A percentile compares a stretch with the other conserved stretches of the same genome.
phyloP scores from a whole-genome alignment of 345 rosid species.

The Ceriops tagal region DNA sequence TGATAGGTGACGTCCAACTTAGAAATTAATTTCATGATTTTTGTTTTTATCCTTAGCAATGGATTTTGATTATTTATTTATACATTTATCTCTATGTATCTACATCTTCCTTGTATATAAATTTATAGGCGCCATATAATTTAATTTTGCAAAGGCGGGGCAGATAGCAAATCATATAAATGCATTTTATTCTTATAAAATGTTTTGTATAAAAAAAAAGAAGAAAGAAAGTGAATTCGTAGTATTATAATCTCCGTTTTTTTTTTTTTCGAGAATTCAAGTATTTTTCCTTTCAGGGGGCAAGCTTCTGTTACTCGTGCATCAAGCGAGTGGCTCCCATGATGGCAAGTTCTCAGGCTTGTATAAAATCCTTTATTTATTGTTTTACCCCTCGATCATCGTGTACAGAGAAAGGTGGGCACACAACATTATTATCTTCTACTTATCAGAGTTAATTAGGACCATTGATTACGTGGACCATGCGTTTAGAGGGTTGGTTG shows the following conservation, averaged over 20 bases:
- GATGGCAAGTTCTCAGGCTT: conserved; percentile 47
- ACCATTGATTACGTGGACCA: conserved; percentile 36
- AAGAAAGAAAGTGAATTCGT: not conserved
- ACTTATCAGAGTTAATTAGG: conserved; percentile 4
- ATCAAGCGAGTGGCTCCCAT: conserved; percentile 43
- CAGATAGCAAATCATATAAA: not conserved
- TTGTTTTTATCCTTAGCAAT: no score
- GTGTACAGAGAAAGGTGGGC: conserved; percentile 23
- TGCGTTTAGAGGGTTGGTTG: conserved; percentile 21
- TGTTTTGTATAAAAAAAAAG: not conserved
- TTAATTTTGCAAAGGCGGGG: conserved; percentile 3
- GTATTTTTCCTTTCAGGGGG: conserved; percentile 29
- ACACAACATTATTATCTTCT: conserved; percentile 32
- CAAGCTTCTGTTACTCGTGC: conserved; percentile 51
- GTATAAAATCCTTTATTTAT: conserved; percentile 8
- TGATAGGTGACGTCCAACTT: no score
- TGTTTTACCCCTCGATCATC: conserved; percentile 25
- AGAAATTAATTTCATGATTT: no score
- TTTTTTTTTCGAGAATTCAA: not conserved
- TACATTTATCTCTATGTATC: no score
- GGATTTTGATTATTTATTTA: no score
- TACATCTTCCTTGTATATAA: not conserved
- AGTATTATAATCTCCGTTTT: not conserved
- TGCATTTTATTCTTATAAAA: not conserved
- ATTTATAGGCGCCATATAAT: not conserved